These are phyloP conservation scores for Boletellus emodensis DNA, from an alignment of 768 basidiomycete species.

Conservation along the genomic window DNA sequence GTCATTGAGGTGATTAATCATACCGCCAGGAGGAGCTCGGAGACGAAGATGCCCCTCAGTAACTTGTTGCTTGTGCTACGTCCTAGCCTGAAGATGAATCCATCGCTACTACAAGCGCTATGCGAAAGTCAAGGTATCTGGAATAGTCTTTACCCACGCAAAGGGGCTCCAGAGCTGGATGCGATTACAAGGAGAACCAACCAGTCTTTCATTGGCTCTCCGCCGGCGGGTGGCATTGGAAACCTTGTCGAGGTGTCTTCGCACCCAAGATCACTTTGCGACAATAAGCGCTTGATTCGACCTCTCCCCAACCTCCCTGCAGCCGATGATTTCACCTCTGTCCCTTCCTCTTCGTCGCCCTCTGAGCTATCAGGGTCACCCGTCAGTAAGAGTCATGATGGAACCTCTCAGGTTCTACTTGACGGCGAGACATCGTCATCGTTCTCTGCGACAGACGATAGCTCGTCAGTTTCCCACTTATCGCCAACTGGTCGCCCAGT, in stretches of 20 bases:
- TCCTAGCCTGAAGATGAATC: constrained; percentile 79
- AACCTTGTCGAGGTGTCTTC: neutral
- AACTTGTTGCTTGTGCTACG: constrained; percentile 87
- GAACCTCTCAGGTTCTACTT: neutral
- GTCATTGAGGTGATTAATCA: constrained; percentile 75
- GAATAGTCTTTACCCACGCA: constrained; percentile 31
- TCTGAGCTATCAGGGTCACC: constrained; percentile 3
- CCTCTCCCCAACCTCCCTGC: constrained; percentile 28
- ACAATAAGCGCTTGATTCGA: constrained; percentile 17
- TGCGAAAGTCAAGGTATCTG: constrained; percentile 72
- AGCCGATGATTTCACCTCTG: neutral
- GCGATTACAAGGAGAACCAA: neutral
- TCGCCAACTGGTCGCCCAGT: constrained; percentile 30
- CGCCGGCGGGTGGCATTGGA: neutral
- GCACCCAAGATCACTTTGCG: constrained; percentile 2
- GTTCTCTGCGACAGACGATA: constrained; percentile 27
- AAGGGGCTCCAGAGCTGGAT: constrained; percentile 8
- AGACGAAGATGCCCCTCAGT: constrained; percentile 90
- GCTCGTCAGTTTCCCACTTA: constrained; percentile 31
- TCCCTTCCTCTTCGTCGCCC: constrained; percentile 1
- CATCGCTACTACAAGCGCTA: constrained; percentile 63
- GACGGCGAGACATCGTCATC: constrained; percentile 26
- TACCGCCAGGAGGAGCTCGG: constrained; percentile 61
- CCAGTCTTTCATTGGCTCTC: neutral
- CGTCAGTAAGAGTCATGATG: neutral